A percentile compares a stretch with the other conserved stretches of the same genome.
These are phyloP conservation scores for Phytophthora cryptogea DNA, from an alignment of 352 stramenopile species.

Conservation along the genomic window DNA sequence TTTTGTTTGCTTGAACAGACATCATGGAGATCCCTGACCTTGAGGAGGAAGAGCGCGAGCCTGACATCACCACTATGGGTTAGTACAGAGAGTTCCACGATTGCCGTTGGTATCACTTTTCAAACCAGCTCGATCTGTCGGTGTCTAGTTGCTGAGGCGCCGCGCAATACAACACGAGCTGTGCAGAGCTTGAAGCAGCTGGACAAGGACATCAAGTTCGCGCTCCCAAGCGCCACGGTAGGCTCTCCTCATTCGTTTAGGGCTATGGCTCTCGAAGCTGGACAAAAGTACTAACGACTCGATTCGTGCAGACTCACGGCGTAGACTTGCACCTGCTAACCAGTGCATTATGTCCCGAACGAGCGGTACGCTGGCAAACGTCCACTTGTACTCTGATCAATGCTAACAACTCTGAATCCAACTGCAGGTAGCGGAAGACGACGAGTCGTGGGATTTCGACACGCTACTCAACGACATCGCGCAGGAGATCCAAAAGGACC, in stretches of 20 bases:
- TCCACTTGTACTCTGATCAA: neutral
- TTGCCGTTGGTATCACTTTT: neutral
- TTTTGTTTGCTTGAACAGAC: slow-evolving; percentile 35
- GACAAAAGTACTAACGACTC: neutral
- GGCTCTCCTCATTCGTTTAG: neutral
- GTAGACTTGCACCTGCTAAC: slow-evolving; percentile 75
- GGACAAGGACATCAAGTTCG: slow-evolving; percentile 79
- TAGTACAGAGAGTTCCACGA: neutral
- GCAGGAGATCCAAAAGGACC: slow-evolving; percentile 77
- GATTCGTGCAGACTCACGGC: slow-evolving; percentile 44
- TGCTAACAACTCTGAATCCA: neutral
- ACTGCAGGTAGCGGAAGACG: slow-evolving; percentile 58
- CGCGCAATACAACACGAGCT: slow-evolving; percentile 65
- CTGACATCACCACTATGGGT: slow-evolving; percentile 65
- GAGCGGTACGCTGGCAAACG: slow-evolving; percentile 44
- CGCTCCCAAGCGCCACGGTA: slow-evolving; percentile 62
- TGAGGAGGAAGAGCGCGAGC: slow-evolving; percentile 81
- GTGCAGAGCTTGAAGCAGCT: slow-evolving; percentile 82
- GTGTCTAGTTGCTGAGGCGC: slow-evolving; percentile 68
- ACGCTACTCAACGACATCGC: slow-evolving; percentile 79
- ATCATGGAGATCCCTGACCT: slow-evolving; percentile 83
- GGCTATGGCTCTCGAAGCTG: neutral
- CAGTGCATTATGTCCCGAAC: slow-evolving; percentile 68
- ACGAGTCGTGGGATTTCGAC: slow-evolving; percentile 80
- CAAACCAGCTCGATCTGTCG: neutral